Evolutionary conservation across 768 basidiomycete genomes (phyloP).

Genomic region (Tricholomella constricta): DNA sequence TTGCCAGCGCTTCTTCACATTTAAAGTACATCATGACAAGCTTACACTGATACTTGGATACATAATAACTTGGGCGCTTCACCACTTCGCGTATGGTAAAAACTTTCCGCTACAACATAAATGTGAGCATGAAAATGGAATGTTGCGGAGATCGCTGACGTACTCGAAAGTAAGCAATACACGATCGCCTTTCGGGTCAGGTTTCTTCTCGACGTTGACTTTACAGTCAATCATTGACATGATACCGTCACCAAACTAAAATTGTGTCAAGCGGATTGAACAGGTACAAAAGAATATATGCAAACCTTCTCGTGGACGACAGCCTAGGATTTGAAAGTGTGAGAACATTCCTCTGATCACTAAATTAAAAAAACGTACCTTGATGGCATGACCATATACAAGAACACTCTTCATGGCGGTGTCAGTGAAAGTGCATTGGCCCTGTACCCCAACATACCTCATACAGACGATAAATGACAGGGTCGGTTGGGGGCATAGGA

Average conservation of each 20-base stretch:
- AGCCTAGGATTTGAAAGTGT: constrained; percentile 39
- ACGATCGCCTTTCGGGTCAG: constrained; percentile 78
- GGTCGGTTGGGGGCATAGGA: constrained; percentile 74
- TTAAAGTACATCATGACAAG: neutral
- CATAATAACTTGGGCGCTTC: constrained; percentile 8
- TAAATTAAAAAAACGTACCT: constrained; percentile 43
- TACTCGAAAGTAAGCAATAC: constrained; percentile 81
- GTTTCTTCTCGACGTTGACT: constrained; percentile 65
- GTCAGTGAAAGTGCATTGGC: neutral
- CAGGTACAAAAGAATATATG: neutral
- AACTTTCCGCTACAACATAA: constrained; percentile 64
- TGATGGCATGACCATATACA: constrained; percentile 81
- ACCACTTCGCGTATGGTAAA: constrained; percentile 75
- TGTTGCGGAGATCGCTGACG: constrained; percentile 26
- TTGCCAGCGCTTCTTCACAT: no score
- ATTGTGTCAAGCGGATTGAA: neutral
- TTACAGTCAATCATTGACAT: constrained; percentile 91
- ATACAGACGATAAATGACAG: constrained; percentile 79
- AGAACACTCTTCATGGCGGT: constrained; percentile 51
- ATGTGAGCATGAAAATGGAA: constrained; percentile 7
- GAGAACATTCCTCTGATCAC: neutral
- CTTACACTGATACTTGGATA: neutral
- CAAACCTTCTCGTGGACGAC: constrained; percentile 76
- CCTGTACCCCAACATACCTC: constrained; percentile 51
- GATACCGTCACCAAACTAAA: constrained; percentile 82